Base-by-base conservation (phyloP, 768 basidiomycete genomes). In the Pholiota conissans region DNA sequence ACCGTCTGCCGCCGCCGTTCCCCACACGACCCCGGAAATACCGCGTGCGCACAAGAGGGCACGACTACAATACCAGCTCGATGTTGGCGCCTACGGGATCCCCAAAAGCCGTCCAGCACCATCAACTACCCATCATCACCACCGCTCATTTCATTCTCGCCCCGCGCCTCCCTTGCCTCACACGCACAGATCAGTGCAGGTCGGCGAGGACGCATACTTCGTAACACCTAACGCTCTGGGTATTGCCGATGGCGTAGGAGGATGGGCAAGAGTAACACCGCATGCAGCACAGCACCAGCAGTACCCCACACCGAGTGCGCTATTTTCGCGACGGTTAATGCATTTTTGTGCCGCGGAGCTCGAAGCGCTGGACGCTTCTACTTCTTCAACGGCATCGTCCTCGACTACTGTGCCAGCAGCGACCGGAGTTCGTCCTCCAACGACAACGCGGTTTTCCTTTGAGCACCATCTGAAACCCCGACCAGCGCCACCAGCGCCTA, bases 171-270 rank as follows among this genome's bases (percentile, higher is more conserved):
- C 59, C 40, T 66, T 42, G 59, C 63, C 60, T 53, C 67, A 55
- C 59, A 67, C 55, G 28, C 28, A 29, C 42, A 9, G 42, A 28
- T 22, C 90, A 0, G 86, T 89, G 0, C 89, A 92, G 67, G 87
- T 97, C 10, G 95, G 95, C 37, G 95, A 98, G 70, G 95, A 98
- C 66, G 91, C 94, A 4, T 96, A 94, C 67, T 93, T 93, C 60
- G 73, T 92, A 5, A 76, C 84, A 5, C 82, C 87, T 56, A 90
- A 94, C 67, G 91, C 93, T 5, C 87, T 98, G 79, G 95, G 95
- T 16, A 89, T 98, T 8, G 93, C 95, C 3, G 95, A 98, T 68
- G 95, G 95, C 28, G 95, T 98, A 0, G 95, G 95, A 0, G 95
- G 95, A 0, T 97, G 94, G 95, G 81, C 87, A 72, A 76, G 56